Conservation (phyloP, 495 filamentous ascomycete species). For the Aspergillus heteromorphus region DNA sequence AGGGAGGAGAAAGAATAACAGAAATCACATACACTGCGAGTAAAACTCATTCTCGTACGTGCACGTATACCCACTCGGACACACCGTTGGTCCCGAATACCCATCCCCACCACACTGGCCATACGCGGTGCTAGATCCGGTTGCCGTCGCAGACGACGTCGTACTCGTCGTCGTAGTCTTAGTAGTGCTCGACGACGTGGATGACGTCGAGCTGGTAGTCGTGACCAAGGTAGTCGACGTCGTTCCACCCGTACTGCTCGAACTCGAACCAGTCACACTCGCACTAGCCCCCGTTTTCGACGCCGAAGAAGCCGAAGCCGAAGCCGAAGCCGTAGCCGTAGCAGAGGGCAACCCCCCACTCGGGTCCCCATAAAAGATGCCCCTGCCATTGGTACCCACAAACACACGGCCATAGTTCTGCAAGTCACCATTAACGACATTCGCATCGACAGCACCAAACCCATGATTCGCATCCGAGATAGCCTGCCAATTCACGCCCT, state of each 20-base stretch:
- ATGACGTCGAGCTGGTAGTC: not conserved
- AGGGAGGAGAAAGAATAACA: not conserved
- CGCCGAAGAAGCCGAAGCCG: too few species aligned
- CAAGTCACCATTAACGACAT: conserved; percentile 11
- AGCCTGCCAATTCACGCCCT: conserved; percentile 6
- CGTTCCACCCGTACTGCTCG: not conserved
- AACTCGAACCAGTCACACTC: not conserved
- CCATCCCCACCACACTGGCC: conserved; percentile 10
- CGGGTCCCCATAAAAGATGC: conserved; percentile 10
- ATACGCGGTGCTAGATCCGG: conserved; percentile 2
- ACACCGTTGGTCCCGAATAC: conserved; percentile 10
- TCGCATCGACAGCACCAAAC: conserved; percentile 9
- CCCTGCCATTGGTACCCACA: conserved; percentile 12
- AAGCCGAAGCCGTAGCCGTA: not conserved
- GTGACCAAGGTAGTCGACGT: not conserved
- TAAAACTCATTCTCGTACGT: conserved; percentile 6
- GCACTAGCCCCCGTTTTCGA: too few species aligned
- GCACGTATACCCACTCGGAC: conserved; percentile 11
- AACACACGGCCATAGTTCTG: conserved; percentile 6
- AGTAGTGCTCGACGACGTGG: not conserved
- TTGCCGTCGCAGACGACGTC: not conserved
- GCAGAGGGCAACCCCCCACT: conserved; percentile 1
- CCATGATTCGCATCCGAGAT: conserved; percentile 10
- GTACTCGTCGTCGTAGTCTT: not conserved
- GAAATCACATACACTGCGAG: conserved; percentile 10